Base-by-base conservation (phyloP, 768 basidiomycete genomes). In the Mycena belliarum region DNA sequence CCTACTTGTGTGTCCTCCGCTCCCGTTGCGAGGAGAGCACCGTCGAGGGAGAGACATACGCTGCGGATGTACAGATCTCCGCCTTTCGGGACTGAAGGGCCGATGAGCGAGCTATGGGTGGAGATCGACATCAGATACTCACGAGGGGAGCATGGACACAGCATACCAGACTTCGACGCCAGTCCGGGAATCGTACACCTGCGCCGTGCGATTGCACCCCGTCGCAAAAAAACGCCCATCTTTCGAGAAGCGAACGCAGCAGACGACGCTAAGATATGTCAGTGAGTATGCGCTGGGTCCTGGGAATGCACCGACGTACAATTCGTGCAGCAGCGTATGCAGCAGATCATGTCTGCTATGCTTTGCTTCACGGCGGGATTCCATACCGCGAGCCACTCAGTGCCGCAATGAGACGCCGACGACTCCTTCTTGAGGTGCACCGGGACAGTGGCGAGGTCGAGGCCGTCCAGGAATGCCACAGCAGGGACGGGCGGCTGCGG, bases 41-140 rank as follows among this genome's bases (percentile, higher is more conserved):
- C 90, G 68, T 92, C 89, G 24, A 87, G 85, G n/a, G 87, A 89
- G 71, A 92, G 92, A 61, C 86, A 81, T 14, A 92, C 90, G 65
- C 89, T 91, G 68, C 89, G 91, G 25, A 66, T 91, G 69, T 92
- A 92, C 58, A 61, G 91, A 71, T 63, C 62, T 14, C 62, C 62
- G 18, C 54, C 57, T 41, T 65, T 63, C 20, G 58, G 52, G 41
- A 67, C 54, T 32, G 61, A 58, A 47, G 66, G 57, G 62, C 63
- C 65, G n/a, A 63, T 56, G 1, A 63, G 38, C 23, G 62, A 59
- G 47, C 62, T 63, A 28, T 3, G 20, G 49, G 14, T 4, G 25
- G 4, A 16, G 9, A 12, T 46, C 29, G 33, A 28, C 86, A 86
- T 24, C 45, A 51, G 45, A 7, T 41, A n/a, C n/a, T n/a, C n/a